phyloP scores from a whole-genome alignment of 345 rosid species.

The Alliaria petiolata region DNA sequence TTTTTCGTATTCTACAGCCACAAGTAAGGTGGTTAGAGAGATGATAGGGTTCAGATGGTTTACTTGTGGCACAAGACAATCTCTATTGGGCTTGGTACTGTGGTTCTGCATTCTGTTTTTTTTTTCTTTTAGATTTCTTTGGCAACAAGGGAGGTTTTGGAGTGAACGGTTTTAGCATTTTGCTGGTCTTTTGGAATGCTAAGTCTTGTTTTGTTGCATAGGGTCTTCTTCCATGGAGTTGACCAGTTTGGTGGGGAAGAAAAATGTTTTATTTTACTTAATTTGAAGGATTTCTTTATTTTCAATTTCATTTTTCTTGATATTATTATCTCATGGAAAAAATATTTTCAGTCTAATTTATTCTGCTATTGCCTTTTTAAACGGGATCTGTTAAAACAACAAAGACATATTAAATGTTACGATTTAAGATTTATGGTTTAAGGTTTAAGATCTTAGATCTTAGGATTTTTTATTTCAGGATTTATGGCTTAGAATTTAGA shows the following conservation, averaged over 20 bases:
- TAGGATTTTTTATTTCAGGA: too few relatives aligned
- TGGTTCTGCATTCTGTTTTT: neutral
- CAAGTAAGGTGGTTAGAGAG: neutral
- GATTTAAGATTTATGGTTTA: neutral
- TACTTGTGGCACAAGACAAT: slow-evolving; percentile 13
- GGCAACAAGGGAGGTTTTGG: neutral
- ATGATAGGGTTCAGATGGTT: neutral
- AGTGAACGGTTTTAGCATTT: neutral
- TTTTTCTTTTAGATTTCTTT: neutral
- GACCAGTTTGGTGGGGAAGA: too few relatives aligned
- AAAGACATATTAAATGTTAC: too few relatives aligned
- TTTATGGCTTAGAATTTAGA: too few relatives aligned
- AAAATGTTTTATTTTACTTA: too few relatives aligned
- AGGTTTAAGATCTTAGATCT: neutral
- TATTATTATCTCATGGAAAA: too few relatives aligned
- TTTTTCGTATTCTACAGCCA: neutral
- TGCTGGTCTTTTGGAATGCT: neutral
- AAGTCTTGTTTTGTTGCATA: neutral
- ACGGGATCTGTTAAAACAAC: too few relatives aligned
- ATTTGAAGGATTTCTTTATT: neutral
- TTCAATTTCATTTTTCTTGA: too few relatives aligned
- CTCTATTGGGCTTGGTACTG: neutral
- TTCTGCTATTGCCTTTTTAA: neutral
- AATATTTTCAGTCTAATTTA: neutral
- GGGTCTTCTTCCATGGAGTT: neutral